A percentile compares a stretch with the other conserved stretches of the same genome.
Evolutionary conservation across 768 basidiomycete species (phyloP).

Genomic region (Leccinum barrowsii): DNA sequence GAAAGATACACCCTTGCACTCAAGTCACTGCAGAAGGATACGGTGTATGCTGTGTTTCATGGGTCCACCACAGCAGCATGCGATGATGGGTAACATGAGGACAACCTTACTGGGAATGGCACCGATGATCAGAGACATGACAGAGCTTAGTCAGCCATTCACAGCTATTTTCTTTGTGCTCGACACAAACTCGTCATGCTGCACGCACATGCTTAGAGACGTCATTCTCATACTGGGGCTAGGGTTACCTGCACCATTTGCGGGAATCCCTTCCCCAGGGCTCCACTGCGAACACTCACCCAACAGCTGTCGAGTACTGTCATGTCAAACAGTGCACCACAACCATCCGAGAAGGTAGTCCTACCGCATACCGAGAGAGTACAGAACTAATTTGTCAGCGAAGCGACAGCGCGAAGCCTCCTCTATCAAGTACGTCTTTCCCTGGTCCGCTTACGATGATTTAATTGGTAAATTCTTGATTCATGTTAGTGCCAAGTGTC

Average conservation of each 20-base stretch:
- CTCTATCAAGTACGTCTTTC: not conserved
- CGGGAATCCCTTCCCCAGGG: not conserved
- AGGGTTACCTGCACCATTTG: not conserved
- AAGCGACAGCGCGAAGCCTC: not conserved
- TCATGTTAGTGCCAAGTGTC: conserved; percentile 4
- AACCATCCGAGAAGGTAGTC: not conserved
- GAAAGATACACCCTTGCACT: not conserved
- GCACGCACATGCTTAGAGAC: not conserved
- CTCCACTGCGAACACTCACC: not conserved
- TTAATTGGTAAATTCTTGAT: conserved; percentile 4
- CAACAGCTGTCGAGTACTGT: not conserved
- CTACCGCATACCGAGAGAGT: not conserved
- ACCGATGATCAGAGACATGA: too few relatives aligned
- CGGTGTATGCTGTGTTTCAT: not conserved
- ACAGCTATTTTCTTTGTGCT: too few relatives aligned
- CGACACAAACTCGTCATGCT: not conserved
- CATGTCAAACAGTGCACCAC: not conserved
- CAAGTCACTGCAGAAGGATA: not conserved
- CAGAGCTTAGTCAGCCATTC: too few relatives aligned
- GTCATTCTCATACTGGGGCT: not conserved
- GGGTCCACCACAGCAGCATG: not conserved
- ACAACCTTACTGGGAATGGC: not conserved
- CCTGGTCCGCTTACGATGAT: not conserved
- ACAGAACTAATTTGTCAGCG: not conserved
- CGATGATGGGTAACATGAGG: not conserved